Evolutionary conservation across 2,329 filamentous ascomycete species (phyloP), one percentile per base, ranked within the genome.

Genomic region (Ophiostoma sp.): DNA sequence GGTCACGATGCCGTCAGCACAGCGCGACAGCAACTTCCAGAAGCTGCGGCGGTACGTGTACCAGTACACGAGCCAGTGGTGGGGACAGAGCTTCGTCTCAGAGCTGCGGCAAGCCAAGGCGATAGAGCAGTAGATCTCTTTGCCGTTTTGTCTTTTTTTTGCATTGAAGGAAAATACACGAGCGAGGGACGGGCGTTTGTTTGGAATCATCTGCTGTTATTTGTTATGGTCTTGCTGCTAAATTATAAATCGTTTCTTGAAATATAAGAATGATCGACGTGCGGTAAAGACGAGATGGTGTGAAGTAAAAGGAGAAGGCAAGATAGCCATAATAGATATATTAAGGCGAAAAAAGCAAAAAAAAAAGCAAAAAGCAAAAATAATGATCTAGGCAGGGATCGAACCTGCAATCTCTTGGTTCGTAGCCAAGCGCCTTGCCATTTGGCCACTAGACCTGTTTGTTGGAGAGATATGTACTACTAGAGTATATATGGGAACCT

Each of bases 31-130:
- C 69, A 97, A 97, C 79, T 97, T 92, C 81, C 87, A 89, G 76
- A 97, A 97, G 79, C 83, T 99, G 69, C 91, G 95, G 76, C 91
- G 91, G 79, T 98, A 98, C 76, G 92, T 98, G 70, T 94, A 93
- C 80, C 97, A 97, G 81, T 98, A 97, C 80, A 99, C 95, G 1
- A 96, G 92, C 77, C 91, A 93, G 9, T 97, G 95, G 89, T 98
- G 94, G 94, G 94, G 94, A 40, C 87, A 93, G 77, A 93, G 90
- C 72, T 98, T 98, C 76, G 93, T 97, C 66, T 86, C 86, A 12
- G 94, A 97, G 78, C 84, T 98, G 64, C 71, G 71, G 27, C 58
- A 68, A 47, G 67, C 68, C 40, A 73, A 73, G 69, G 18, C 66
- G 38, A 49, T 38, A 55, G 64, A 60, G 18, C 44, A 60, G 27